Percentiles rank a stretch among this genome's conserved stretches.
These are phyloP conservation scores for Ogataea trehaloabstinens DNA, from an alignment of 805 yeast species.

Conservation along the genomic window DNA sequence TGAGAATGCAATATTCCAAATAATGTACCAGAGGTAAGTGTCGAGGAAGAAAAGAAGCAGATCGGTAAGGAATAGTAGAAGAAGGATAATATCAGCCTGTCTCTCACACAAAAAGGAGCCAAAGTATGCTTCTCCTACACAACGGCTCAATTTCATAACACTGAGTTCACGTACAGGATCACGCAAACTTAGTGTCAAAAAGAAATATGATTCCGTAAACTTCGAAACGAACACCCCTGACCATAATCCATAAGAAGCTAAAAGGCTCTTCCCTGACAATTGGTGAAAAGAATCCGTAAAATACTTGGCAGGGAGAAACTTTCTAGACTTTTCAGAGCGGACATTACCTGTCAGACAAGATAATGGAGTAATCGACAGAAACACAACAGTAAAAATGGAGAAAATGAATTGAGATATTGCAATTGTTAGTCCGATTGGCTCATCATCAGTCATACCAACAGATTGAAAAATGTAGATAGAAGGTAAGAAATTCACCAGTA, in stretches of 20 bases:
- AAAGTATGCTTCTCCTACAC: slow-evolving; percentile 59
- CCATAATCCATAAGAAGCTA: slow-evolving; percentile 73
- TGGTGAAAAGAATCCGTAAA: slow-evolving; percentile 62
- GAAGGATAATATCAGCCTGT: slow-evolving; percentile 58
- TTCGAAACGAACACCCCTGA: slow-evolving; percentile 63
- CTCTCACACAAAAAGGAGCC: slow-evolving; percentile 51
- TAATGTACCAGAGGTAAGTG: slow-evolving; percentile 82
- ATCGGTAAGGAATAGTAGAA: slow-evolving; percentile 57
- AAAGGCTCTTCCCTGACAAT: slow-evolving; percentile 49
- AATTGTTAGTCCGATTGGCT: slow-evolving; percentile 39
- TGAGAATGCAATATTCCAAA: slow-evolving; percentile 75
- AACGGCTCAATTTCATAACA: slow-evolving; percentile 50
- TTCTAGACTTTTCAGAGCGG: slow-evolving; percentile 35
- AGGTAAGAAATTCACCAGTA: slow-evolving; percentile 50
- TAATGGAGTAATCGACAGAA: slow-evolving; percentile 62
- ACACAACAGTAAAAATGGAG: slow-evolving; percentile 51
- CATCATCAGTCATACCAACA: slow-evolving; percentile 33
- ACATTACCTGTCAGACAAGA: slow-evolving; percentile 50
- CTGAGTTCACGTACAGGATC: slow-evolving; percentile 73
- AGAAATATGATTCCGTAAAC: slow-evolving; percentile 75
- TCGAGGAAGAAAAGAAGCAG: slow-evolving; percentile 71
- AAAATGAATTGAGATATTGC: slow-evolving; percentile 56
- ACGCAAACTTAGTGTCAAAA: slow-evolving; percentile 65
- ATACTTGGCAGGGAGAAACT: slow-evolving; percentile 47
- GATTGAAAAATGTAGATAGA: slow-evolving; percentile 47